Conservation (phyloP, 257 asterid species). For the Jaltomata sinuosa region DNA sequence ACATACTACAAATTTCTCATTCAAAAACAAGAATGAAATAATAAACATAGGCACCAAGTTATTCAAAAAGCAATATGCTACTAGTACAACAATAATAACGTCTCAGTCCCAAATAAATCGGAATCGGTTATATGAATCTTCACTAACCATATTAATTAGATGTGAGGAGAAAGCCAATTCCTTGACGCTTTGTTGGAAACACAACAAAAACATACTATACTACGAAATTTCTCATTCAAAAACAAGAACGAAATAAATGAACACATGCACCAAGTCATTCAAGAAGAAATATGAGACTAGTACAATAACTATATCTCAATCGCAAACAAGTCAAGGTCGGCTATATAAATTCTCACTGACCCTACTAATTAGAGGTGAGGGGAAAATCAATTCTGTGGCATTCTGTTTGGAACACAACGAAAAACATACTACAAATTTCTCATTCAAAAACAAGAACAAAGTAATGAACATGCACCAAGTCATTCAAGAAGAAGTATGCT, state of each 20-base stretch:
- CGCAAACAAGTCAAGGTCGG: not conserved
- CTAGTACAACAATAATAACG: too few relatives aligned
- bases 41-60: too few relatives aligned
- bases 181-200: conserved; percentile 67
- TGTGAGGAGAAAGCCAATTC: conserved; percentile 67
- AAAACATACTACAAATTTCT: conserved; percentile 14
- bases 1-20: not conserved
- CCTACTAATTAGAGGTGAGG: conserved; percentile 11
- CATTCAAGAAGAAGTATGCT: too few relatives aligned
- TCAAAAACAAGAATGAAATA: not conserved
- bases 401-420: conserved; percentile 66
- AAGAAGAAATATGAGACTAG: not conserved
- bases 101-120: too few relatives aligned
- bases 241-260: conserved; percentile 6
- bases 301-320: not conserved
- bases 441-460: not conserved
- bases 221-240: not conserved
- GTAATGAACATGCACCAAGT: not conserved
- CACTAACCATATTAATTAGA: not conserved
- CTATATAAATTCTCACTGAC: not conserved
- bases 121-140: too few relatives aligned
- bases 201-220: conserved; percentile 55
- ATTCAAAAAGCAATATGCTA: too few relatives aligned
- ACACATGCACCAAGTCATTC: not conserved
- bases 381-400: conserved; percentile 88